Evolutionary conservation across 305 asterid species (phyloP), one percentile per base, ranked within the genome.

Genomic region (Fraxinus sp.): DNA sequence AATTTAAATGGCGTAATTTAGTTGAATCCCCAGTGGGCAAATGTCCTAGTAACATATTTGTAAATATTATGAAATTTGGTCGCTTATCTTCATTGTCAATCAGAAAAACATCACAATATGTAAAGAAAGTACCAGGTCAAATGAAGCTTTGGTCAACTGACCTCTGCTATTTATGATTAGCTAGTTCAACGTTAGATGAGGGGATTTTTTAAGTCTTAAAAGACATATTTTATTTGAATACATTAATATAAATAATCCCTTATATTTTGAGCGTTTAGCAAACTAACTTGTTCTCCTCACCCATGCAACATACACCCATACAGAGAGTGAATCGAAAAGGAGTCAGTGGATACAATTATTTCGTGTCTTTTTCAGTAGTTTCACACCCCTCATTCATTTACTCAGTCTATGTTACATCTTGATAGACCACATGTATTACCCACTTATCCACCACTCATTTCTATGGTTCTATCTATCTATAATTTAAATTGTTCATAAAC

Each of bases 1-100:
- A 80, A 82, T 41, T 64, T 43, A 71, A 80, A 28, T 80, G 80
- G 39, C 32, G 32, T 28, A 28, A 28, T n/a, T 83, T 77, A 46
- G 62, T 71, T 74, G 55, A 26, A 26, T 82, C 41, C 46, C 16
- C 6, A 71, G 72, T 46, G 30, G 43, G 16, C 77, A 79, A 84
- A 33, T 39, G 22, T 37, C 22, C 78, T 70, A 43, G 36, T 66
- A 8, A 13, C 71, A 36, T 11, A 32, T 77, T 13, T 41, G 4
- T 72, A 77, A 8, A 62, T 79, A 49, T 41, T 75, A 57, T 22
- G 33, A 55, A 26, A 26, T 28, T 24, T 66, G 37, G 4, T 26
- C 59, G 55, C 1, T 16, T 70, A 22, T 82, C 79, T 62, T 75
- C 70, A 82, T 73, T 79, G 20, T 73, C 77, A 36, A 79, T 36